These are phyloP conservation scores for Yamadazyma friedrichii DNA, from an alignment of 1,139 yeast genomes.

Conservation along the genomic window DNA sequence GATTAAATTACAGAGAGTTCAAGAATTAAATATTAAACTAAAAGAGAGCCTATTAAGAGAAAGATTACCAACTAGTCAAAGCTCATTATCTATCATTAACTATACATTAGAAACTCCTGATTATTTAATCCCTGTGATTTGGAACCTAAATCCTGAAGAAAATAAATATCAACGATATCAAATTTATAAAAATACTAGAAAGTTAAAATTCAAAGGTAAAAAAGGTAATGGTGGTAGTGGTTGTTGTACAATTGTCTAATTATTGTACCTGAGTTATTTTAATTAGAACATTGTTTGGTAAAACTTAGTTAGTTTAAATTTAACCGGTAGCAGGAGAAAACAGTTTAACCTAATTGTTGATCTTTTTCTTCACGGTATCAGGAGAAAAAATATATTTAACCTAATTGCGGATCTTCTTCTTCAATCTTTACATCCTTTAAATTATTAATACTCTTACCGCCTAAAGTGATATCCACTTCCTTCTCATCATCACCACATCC, in stretches of 20 bases:
- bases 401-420: slow-evolving; percentile 40
- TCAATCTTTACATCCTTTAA: slow-evolving; percentile 44
- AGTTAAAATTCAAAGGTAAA: slow-evolving; percentile 7
- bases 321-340: neutral
- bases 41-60: slow-evolving; percentile 54
- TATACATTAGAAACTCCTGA: slow-evolving; percentile 51
- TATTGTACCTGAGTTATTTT: neutral
- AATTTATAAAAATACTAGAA: slow-evolving; percentile 16
- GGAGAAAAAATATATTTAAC: slow-evolving; percentile 21
- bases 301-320: no score
- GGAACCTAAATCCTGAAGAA: slow-evolving; percentile 46
- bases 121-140: slow-evolving; percentile 49
- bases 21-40: slow-evolving; percentile 57
- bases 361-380: slow-evolving; percentile 34
- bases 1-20: slow-evolving; percentile 62
- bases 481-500: slow-evolving; percentile 83
- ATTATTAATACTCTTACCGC: slow-evolving; percentile 38
- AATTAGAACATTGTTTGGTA: no score
- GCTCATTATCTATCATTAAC: slow-evolving; percentile 48
- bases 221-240: slow-evolving; percentile 19
- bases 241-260: slow-evolving; percentile 47
- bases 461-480: slow-evolving; percentile 40
- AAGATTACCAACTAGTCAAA: slow-evolving; percentile 67
- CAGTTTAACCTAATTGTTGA: slow-evolving; percentile 36
- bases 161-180: slow-evolving; percentile 43